These are phyloP conservation scores for Groenewaldozyma sp. DNA, from an alignment of 1,139 yeast species.

Conservation along the genomic window DNA sequence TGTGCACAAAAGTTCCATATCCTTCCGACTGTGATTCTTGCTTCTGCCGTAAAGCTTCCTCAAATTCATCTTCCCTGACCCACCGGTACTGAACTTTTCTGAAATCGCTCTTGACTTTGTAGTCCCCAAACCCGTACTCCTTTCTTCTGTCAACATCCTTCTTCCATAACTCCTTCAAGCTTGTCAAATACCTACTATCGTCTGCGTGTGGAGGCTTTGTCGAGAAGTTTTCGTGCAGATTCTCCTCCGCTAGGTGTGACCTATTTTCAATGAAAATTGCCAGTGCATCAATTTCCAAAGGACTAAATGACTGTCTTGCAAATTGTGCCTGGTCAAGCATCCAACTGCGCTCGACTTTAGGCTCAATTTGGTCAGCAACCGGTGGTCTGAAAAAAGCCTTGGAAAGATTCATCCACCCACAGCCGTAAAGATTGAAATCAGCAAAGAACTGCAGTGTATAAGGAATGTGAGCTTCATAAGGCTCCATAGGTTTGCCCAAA, in stretches of 20 bases:
- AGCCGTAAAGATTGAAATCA: conserved; percentile 78
- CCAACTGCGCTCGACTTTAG: conserved; percentile 7
- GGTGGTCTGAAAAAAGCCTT: conserved; percentile 15
- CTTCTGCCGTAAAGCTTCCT: conserved; percentile 3
- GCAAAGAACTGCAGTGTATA: conserved; percentile 64
- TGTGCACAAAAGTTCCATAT: conserved; percentile 3
- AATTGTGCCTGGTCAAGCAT: conserved; percentile 18
- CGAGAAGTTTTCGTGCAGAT: conserved; percentile 42
- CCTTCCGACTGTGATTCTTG: neutral
- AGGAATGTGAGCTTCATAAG: conserved; percentile 78
- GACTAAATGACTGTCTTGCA: conserved; percentile 49
- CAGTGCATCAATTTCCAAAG: conserved; percentile 60
- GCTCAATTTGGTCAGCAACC: conserved; percentile 8
- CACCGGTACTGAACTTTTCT: conserved; percentile 3
- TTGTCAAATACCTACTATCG: conserved; percentile 39
- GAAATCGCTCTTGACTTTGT: conserved; percentile 6
- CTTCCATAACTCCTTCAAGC: conserved; percentile 51
- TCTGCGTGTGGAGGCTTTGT: conserved; percentile 12
- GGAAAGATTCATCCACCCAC: conserved; percentile 56
- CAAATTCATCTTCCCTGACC: conserved; percentile 9
- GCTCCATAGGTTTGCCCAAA: conserved; percentile 30
- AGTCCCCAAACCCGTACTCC: conserved; percentile 1
- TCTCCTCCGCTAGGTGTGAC: conserved; percentile 34
- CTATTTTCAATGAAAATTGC: conserved; percentile 55
- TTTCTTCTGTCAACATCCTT: conserved; percentile 47